Conservation (phyloP, 148 eudicot species). For the Arbutus unedo region DNA sequence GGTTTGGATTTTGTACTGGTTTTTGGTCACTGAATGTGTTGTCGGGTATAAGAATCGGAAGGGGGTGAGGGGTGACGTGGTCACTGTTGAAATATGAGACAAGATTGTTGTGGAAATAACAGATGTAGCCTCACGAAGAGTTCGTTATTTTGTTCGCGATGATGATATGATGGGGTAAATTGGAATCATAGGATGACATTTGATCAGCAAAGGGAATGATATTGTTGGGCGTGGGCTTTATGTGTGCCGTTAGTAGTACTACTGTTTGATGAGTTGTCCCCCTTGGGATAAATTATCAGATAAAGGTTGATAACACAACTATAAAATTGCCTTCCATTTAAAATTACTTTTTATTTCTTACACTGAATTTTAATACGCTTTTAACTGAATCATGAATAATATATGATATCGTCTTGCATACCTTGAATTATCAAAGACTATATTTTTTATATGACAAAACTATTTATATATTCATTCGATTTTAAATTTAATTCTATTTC, state of each 20-base stretch:
- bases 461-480: too few species aligned
- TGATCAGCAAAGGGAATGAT: conserved; percentile 8
- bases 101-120: neutral
- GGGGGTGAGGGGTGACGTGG: neutral
- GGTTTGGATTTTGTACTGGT: neutral
- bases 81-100: neutral
- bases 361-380: too few species aligned
- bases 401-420: too few species aligned
- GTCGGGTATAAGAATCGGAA: conserved; percentile 15
- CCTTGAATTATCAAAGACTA: too few species aligned
- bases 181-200: neutral
- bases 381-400: too few species aligned
- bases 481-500: too few species aligned
- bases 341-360: too few species aligned
- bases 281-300: neutral
- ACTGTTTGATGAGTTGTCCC: conserved; percentile 3
- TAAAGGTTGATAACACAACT: too few species aligned
- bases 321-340: too few species aligned
- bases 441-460: too few species aligned
- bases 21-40: neutral
- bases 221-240: conserved; percentile 6
- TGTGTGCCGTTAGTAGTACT: neutral
- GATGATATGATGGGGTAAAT: neutral
- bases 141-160: neutral
- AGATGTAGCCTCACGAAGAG: neutral